Conservation (phyloP, 2,329 filamentous ascomycete species). For the Fulvia fulva region DNA sequence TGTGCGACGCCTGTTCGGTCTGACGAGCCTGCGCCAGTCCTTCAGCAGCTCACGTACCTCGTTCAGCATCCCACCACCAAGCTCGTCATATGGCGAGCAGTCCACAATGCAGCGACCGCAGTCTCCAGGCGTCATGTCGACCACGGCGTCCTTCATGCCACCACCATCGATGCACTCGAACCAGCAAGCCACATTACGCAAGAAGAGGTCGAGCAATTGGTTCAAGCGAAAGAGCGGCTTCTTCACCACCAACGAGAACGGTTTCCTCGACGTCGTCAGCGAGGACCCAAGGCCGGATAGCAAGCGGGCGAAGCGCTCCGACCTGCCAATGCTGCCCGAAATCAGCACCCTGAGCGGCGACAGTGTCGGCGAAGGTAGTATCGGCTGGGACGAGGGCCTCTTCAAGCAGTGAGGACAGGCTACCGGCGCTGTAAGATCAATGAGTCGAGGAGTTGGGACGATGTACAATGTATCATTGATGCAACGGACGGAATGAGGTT, state of each 20-base stretch:
- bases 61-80: conserved; percentile 22
- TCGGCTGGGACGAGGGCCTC: conserved; percentile 31
- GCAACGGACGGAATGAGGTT: not conserved
- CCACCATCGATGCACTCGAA: conserved; percentile 11
- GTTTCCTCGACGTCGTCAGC: conserved; percentile 24
- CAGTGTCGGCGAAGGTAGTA: conserved; percentile 23
- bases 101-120: conserved; percentile 8
- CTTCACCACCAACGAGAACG: conserved; percentile 27
- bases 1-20: conserved; percentile 32
- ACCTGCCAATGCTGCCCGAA: conserved; percentile 28
- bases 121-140: conserved; percentile 25
- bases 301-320: conserved; percentile 24
- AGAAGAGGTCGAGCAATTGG: conserved; percentile 33
- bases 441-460: not conserved
- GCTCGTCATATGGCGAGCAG: conserved; percentile 15
- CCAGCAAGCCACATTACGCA: conserved; percentile 17
- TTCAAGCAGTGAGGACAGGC: conserved; percentile 22
- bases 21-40: conserved; percentile 33
- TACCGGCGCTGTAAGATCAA: not conserved
- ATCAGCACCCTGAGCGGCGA: conserved; percentile 26
- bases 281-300: conserved; percentile 25
- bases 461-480: not conserved
- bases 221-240: conserved; percentile 35
- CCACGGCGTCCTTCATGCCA: conserved; percentile 16
- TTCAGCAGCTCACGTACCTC: conserved; percentile 35